A percentile compares a stretch with the other conserved stretches of the same genome.
Evolutionary conservation across 306 rosid genomes (phyloP).

Genomic region (Herpetospermum pedunculosum): DNA sequence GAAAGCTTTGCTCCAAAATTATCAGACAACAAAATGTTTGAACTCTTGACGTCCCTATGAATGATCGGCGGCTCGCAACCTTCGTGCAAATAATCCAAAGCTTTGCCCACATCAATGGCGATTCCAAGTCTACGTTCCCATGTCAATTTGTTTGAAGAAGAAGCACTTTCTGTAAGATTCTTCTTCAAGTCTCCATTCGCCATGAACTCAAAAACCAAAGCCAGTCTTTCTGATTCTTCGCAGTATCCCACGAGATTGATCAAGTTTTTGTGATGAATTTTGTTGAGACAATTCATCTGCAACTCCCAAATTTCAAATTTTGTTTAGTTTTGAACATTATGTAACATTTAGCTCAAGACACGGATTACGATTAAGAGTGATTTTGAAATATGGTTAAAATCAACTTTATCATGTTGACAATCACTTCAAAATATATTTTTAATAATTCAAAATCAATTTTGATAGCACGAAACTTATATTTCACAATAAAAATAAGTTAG

Average conservation of each 20-base stretch:
- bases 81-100: conserved; percentile 27
- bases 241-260: not conserved
- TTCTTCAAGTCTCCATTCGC: not conserved
- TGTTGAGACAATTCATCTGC: not conserved
- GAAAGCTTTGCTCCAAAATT: conserved; percentile 33
- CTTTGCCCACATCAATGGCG: conserved; percentile 18
- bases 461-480: too few species aligned
- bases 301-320: not conserved
- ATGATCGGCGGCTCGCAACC: conserved; percentile 22
- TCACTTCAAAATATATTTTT: too few species aligned
- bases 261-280: conserved; percentile 1
- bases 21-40: conserved; percentile 23
- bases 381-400: too few species aligned
- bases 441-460: too few species aligned
- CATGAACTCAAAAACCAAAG: not conserved
- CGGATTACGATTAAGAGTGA: too few species aligned
- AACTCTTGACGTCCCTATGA: not conserved
- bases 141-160: not conserved
- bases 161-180: not conserved
- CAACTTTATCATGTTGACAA: too few species aligned
- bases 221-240: not conserved
- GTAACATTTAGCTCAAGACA: too few species aligned
- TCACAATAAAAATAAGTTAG: too few species aligned
- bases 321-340: not conserved
- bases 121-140: conserved; percentile 25